Percentiles rank a stretch among this genome's conserved stretches.
phyloP scores from a whole-genome alignment of 2,329 filamentous ascomycete genomes.

The Epichloe scottii region DNA sequence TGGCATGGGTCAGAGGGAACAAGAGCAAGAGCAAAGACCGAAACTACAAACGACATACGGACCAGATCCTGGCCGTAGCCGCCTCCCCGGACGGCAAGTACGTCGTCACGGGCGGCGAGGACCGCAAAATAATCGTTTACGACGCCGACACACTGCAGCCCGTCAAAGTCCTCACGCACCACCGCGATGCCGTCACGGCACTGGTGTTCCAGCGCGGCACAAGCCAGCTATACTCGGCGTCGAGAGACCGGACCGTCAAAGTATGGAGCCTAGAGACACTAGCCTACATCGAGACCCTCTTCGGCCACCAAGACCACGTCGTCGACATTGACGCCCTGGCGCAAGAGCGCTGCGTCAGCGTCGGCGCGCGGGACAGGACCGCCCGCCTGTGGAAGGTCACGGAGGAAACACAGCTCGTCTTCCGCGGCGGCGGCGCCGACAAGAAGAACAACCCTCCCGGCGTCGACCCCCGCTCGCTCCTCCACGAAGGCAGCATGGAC shows the following conservation, averaged over 20 bases:
- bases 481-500: conserved; percentile 78
- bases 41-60: conserved; percentile 64
- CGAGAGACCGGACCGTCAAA: conserved; percentile 86
- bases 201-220: conserved; percentile 77
- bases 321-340: conserved; percentile 72
- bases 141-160: conserved; percentile 68
- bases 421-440: conserved; percentile 65
- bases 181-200: conserved; percentile 76
- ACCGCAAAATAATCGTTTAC: conserved; percentile 79
- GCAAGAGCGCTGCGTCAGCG: conserved; percentile 80
- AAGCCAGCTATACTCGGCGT: conserved; percentile 86
- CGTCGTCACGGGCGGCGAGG: conserved; percentile 78
- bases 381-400: conserved; percentile 92
- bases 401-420: conserved; percentile 91
- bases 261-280: conserved; percentile 88
- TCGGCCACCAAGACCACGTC: conserved; percentile 88
- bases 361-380: conserved; percentile 81
- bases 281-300: conserved; percentile 89
- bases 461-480: conserved; percentile 38
- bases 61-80: conserved; percentile 69
- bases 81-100: conserved; percentile 83
- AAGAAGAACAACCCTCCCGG: conserved; percentile 36
- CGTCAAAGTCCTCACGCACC: conserved; percentile 76
- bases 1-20: conserved; percentile 51
- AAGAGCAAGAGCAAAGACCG: conserved; percentile 47